Conservation (phyloP, 306 rosid species). For the Leucaena leucocephala region DNA sequence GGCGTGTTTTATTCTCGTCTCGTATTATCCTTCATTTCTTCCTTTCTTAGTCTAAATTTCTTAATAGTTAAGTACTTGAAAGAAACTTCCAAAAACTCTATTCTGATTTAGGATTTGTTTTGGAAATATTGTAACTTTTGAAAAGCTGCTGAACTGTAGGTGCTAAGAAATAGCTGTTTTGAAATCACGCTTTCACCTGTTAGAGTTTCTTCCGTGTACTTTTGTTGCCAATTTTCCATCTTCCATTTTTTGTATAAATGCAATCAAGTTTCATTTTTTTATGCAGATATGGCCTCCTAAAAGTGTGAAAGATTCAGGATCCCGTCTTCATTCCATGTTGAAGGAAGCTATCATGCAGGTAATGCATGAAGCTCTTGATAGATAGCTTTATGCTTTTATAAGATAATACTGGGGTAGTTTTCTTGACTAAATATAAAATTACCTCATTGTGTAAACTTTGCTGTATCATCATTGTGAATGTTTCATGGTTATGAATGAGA, state of each 20-base stretch:
- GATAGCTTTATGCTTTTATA: slow-evolving; percentile 22
- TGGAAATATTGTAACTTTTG: neutral
- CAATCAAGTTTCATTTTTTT: slow-evolving; percentile 26
- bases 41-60: neutral
- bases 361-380: slow-evolving; percentile 31
- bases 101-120: neutral
- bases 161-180: neutral
- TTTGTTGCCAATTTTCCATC: too few relatives aligned
- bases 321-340: slow-evolving; percentile 79
- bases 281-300: slow-evolving; percentile 99
- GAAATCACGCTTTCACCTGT: slow-evolving; percentile 22
- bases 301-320: slow-evolving; percentile 92
- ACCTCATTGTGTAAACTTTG: too few relatives aligned
- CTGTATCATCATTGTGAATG: slow-evolving; percentile 26
- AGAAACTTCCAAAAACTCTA: slow-evolving; percentile 5
- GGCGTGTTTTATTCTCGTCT: neutral
- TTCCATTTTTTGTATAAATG: too few relatives aligned
- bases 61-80: slow-evolving; percentile 13
- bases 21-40: neutral
- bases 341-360: slow-evolving; percentile 98
- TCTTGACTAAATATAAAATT: slow-evolving; percentile 15
- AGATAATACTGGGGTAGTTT: slow-evolving; percentile 33
- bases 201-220: too few relatives aligned
- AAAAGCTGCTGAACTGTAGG: neutral
- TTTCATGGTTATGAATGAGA: slow-evolving; percentile 20